These are phyloP conservation scores for Ganoderma boninense DNA, from an alignment of 1,284 basidiomycete genomes.

Conservation along the genomic window DNA sequence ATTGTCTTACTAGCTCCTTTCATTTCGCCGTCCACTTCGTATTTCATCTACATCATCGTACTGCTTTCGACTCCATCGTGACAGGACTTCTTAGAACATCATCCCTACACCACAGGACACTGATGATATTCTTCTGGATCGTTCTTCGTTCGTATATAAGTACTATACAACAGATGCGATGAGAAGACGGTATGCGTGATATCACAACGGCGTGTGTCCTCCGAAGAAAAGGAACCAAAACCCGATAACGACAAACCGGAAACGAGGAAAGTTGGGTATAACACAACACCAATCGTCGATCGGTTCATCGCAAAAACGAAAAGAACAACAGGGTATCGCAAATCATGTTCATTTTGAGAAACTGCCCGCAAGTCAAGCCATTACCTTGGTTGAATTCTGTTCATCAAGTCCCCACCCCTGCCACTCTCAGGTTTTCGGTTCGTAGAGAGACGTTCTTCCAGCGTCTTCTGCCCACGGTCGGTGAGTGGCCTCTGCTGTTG, in stretches of 20 bases:
- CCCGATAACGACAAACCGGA: background rate
- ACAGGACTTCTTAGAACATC: background rate
- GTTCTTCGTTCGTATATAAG: background rate
- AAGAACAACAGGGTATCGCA: background rate
- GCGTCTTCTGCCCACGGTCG: background rate
- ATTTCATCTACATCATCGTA: background rate
- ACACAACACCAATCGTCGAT: background rate
- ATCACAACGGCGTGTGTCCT: background rate
- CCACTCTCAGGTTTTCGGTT: background rate
- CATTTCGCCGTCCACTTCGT: background rate
- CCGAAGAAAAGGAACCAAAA: background rate
- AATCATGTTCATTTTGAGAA: background rate
- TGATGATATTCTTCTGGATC: background rate
- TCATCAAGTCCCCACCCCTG: background rate
- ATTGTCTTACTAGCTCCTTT: conserved; percentile 1
- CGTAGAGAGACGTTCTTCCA: background rate
- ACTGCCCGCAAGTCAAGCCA: background rate
- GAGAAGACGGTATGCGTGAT: background rate
- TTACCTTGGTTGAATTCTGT: conserved; percentile 4
- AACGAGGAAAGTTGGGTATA: background rate
- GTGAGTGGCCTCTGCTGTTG: background rate
- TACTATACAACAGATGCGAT: conserved; percentile 2
- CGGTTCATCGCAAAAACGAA: background rate
- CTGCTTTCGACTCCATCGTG: background rate
- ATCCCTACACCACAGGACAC: background rate